Conservation (phyloP, 306 rosid species). For the Sindora glabra region DNA sequence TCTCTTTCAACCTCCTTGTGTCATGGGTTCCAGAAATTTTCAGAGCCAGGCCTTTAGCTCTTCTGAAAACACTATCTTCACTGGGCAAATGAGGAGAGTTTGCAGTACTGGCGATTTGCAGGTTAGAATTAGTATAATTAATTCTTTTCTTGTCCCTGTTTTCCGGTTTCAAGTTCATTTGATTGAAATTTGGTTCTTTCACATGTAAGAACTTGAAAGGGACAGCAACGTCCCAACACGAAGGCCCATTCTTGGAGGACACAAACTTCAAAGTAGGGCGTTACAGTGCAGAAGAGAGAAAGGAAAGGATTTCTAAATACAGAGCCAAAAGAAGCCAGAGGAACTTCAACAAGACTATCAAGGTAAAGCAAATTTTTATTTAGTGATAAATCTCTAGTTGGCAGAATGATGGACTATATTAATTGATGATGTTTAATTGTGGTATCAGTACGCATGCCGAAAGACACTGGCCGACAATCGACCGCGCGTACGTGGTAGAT, state of each 20-base stretch:
- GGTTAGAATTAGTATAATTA: not conserved
- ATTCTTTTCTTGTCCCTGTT: no score
- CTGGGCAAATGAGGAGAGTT: slow-evolving; percentile 38
- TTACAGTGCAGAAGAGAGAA: slow-evolving; percentile 50
- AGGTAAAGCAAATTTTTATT: slow-evolving; percentile 35
- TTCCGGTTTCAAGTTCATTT: not conserved
- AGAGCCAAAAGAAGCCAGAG: slow-evolving; percentile 51
- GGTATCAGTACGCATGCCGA: slow-evolving; percentile 50
- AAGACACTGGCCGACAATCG: slow-evolving; percentile 60
- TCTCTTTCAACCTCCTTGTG: slow-evolving; percentile 19
- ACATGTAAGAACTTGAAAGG: slow-evolving; percentile 13
- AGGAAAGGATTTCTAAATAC: no score
- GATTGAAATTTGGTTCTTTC: not conserved
- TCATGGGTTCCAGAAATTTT: slow-evolving; percentile 18
- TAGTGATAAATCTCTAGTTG: no score
- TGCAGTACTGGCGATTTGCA: slow-evolving; percentile 56
- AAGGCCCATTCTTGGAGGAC: slow-evolving; percentile 27
- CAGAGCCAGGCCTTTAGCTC: slow-evolving; percentile 20
- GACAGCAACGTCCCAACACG: slow-evolving; percentile 12
- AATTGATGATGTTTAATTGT: not conserved
- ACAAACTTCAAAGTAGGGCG: slow-evolving; percentile 33
- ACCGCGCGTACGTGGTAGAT: slow-evolving; percentile 61
- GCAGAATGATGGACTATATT: no score
- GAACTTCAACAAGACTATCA: no score
- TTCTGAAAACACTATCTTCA: slow-evolving; percentile 17